phyloP scores from a whole-genome alignment of 1,284 basidiomycete species.

The Mycosarcoma maydis region DNA sequence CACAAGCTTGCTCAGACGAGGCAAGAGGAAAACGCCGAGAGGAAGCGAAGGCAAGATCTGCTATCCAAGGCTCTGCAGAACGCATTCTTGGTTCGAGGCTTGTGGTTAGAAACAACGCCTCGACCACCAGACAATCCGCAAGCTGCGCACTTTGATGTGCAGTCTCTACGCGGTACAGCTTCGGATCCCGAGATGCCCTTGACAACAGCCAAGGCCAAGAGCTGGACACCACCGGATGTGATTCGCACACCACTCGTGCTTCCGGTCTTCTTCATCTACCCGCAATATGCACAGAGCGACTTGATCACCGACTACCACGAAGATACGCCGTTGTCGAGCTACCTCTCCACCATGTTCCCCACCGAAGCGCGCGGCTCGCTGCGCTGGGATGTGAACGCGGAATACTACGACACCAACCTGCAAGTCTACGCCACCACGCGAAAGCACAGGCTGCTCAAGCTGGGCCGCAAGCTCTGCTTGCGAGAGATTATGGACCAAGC shows the following conservation, averaged over 20 bases:
- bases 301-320: conserved; percentile 87
- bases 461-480: conserved; percentile 87
- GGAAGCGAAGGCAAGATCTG: conserved; percentile 70
- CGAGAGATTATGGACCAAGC: conserved; percentile 74
- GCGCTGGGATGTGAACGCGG: conserved; percentile 79
- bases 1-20: conserved; percentile 71
- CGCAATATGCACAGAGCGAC: conserved; percentile 86
- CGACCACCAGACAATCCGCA: conserved; percentile 72
- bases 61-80: conserved; percentile 70
- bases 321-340: conserved; percentile 80
- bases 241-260: conserved; percentile 76
- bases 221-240: conserved; percentile 59
- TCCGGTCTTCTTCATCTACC: conserved; percentile 92
- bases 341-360: conserved; percentile 85
- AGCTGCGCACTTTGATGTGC: conserved; percentile 70
- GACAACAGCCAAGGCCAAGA: conserved; percentile 4
- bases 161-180: conserved; percentile 51
- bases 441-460: conserved; percentile 80
- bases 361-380: conserved; percentile 72
- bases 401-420: conserved; percentile 77
- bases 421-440: conserved; percentile 85
- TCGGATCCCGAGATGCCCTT: conserved; percentile 54
- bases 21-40: conserved; percentile 70
- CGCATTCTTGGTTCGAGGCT: conserved; percentile 73
- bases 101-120: conserved; percentile 55